These are phyloP conservation scores for Cercospora beticola DNA, from an alignment of 2,329 filamentous ascomycete species.

Conservation along the genomic window DNA sequence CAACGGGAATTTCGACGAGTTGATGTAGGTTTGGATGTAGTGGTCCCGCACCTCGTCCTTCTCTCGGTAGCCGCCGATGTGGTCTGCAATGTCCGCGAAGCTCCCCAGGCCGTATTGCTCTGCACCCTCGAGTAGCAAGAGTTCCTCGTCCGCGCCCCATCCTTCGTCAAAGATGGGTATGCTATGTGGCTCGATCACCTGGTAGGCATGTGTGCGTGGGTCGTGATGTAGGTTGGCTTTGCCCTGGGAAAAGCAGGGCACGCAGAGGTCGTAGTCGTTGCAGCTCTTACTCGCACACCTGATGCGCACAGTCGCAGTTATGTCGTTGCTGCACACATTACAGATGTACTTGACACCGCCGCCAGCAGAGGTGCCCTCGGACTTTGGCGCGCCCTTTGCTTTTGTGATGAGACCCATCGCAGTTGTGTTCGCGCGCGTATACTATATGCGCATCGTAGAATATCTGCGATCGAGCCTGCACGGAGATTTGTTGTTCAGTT, in stretches of 20 bases:
- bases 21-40: constrained; percentile 83
- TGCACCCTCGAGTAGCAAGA: constrained; percentile 88
- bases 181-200: constrained; percentile 96
- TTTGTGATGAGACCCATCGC: constrained; percentile 39
- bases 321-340: constrained; percentile 93
- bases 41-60: constrained; percentile 97
- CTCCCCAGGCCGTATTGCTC: constrained; percentile 96
- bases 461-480: constrained; percentile 1
- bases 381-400: constrained; percentile 35
- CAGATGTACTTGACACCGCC: constrained; percentile 81
- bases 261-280: constrained; percentile 94
- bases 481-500: neutral
- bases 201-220: constrained; percentile 80
- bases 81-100: constrained; percentile 96
- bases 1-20: constrained; percentile 80
- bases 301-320: constrained; percentile 96
- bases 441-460: constrained; percentile 9
- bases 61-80: constrained; percentile 90
- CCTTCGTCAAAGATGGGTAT: constrained; percentile 93
- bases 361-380: constrained; percentile 31
- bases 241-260: constrained; percentile 87
- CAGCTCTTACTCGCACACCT: constrained; percentile 81
- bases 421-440: constrained; percentile 4
- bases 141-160: constrained; percentile 96
- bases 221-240: constrained; percentile 80